Conservation (phyloP, 164 flowering plant species). For the Vitis rupestris region DNA sequence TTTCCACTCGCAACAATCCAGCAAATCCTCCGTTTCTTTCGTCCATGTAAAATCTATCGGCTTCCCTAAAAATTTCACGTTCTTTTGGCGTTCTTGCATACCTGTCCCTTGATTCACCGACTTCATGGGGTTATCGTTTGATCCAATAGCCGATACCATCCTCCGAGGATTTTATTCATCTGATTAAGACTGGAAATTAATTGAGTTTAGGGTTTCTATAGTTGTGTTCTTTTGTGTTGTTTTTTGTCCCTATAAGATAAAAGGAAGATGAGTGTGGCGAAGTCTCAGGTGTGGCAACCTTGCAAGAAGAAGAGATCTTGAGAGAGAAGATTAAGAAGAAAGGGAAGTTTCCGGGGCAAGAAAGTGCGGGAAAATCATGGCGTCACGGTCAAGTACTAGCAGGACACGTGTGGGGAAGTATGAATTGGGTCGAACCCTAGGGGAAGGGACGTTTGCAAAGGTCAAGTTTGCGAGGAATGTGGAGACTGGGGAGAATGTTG, state of each 20-base stretch:
- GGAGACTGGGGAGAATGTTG: slow-evolving; percentile 63
- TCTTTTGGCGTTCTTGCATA: neutral
- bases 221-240: neutral
- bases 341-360: neutral
- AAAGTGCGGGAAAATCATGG: slow-evolving; percentile 1
- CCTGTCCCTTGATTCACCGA: slow-evolving; percentile 6
- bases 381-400: slow-evolving; percentile 12
- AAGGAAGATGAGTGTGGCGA: slow-evolving; percentile 33
- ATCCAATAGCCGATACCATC: slow-evolving; percentile 1
- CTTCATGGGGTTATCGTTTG: slow-evolving; percentile 6
- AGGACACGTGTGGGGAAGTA: slow-evolving; percentile 72
- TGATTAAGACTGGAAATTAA: too few relatives aligned
- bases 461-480: slow-evolving; percentile 73
- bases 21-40: too few relatives aligned
- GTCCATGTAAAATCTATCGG: too few relatives aligned
- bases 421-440: slow-evolving; percentile 76
- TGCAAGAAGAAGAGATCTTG: slow-evolving; percentile 50
- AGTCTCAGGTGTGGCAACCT: slow-evolving; percentile 54
- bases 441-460: slow-evolving; percentile 83
- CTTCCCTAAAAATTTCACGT: neutral
- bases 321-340: neutral
- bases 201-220: neutral
- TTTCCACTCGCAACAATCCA: too few relatives aligned
- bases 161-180: neutral
- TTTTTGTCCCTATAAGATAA: neutral